Evolutionary conservation across 1,284 basidiomycete genomes (phyloP).

Genomic region (Pterula multifida): DNA sequence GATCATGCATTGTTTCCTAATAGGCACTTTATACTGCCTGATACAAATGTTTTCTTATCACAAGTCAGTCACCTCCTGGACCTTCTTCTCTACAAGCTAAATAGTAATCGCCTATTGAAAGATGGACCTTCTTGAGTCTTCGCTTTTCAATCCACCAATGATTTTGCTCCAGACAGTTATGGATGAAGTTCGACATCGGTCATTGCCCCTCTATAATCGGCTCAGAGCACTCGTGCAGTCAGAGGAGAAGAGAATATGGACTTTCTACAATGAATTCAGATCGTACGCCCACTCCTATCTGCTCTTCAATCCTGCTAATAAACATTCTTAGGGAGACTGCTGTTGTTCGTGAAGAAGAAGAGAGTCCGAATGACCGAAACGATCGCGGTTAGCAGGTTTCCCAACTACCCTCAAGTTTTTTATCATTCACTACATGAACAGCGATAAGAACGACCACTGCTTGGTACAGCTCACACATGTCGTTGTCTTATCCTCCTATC

Average conservation of each 20-base stretch:
- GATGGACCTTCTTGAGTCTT: conserved; percentile 87
- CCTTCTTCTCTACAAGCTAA: conserved; percentile 1
- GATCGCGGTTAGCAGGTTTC: conserved; percentile 56
- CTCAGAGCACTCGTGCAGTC: conserved; percentile 71
- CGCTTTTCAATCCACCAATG: conserved; percentile 64
- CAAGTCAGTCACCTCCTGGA: conserved; percentile 45
- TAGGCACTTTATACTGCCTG: conserved; percentile 82
- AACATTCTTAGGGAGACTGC: conserved; percentile 55
- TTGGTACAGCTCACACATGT: conserved; percentile 77
- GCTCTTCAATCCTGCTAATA: conserved; percentile 10
- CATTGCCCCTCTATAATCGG: conserved; percentile 87
- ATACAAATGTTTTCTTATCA: conserved; percentile 92
- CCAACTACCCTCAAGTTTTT: conserved; percentile 1
- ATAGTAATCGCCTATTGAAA: too few species aligned
- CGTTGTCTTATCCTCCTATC: conserved; percentile 36
- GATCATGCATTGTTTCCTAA: conserved; percentile 40
- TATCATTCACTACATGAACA: conserved; percentile 16
- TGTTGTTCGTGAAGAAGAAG: conserved; percentile 57
- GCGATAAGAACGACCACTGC: conserved; percentile 76
- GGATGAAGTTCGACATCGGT: conserved; percentile 93
- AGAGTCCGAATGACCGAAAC: conserved; percentile 86
- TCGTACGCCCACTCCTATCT: conserved; percentile 38
- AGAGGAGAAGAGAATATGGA: conserved; percentile 75
- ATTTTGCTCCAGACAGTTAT: conserved; percentile 92
- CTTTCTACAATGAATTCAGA: conserved; percentile 88